Conservation (phyloP, 1,139 yeast species). For the Geotrichum klebahnii region DNA sequence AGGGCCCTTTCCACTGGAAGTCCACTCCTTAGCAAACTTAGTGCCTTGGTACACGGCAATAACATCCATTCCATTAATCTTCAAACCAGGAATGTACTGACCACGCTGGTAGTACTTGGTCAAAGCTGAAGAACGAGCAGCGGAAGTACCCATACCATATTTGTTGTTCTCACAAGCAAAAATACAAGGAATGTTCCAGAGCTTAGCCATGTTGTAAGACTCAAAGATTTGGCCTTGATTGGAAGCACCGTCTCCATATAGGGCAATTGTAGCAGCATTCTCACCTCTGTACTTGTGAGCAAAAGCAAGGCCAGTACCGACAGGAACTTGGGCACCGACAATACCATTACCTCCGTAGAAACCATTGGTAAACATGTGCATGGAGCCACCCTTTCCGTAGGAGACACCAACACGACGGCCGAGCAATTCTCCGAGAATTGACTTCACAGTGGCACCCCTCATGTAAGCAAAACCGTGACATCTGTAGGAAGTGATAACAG, state of each 20-base stretch:
- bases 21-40: constrained; percentile 95
- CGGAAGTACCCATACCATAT: constrained; percentile 99
- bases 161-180: constrained; percentile 98
- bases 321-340: constrained; percentile 98
- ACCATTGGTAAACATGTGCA: constrained; percentile 95
- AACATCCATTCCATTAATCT: constrained; percentile 97
- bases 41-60: constrained; percentile 94
- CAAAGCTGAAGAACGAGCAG: constrained; percentile 92
- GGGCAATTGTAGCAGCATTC: constrained; percentile 76
- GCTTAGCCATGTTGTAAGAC: constrained; percentile 96
- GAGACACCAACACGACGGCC: constrained; percentile 95
- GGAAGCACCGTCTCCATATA: constrained; percentile 98
- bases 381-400: constrained; percentile 97
- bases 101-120: constrained; percentile 98
- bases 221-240: constrained; percentile 99
- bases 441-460: constrained; percentile 91
- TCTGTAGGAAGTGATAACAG: constrained; percentile 93
- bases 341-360: constrained; percentile 99
- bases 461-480: constrained; percentile 97
- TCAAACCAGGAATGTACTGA: constrained; percentile 97
- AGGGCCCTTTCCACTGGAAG: constrained; percentile 91
- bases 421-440: constrained; percentile 91
- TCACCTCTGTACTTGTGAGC: constrained; percentile 86
- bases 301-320: constrained; percentile 95
- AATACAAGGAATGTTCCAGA: constrained; percentile 92